Conservation (phyloP, 805 yeast genomes). For the Middelhovenomyces tepae region DNA sequence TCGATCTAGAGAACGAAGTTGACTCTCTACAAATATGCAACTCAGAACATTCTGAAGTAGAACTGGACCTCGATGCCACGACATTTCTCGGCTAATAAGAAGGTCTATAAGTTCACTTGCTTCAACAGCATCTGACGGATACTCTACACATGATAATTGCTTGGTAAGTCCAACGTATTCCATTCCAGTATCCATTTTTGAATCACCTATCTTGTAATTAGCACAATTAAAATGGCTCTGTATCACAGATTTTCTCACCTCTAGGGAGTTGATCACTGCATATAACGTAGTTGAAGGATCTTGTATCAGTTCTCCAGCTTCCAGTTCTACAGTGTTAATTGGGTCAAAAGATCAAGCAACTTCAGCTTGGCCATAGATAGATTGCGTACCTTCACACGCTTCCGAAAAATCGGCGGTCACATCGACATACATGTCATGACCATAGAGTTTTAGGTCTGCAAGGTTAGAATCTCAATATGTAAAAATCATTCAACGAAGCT, state of each 20-base stretch:
- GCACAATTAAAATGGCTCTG: not conserved
- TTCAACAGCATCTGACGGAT: slow-evolving; percentile 30
- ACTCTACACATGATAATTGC: slow-evolving; percentile 39
- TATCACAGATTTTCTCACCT: slow-evolving; percentile 30
- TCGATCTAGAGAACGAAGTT: too few species aligned
- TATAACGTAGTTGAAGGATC: slow-evolving; percentile 54
- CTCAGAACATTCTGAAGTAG: slow-evolving; percentile 71
- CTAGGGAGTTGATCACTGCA: slow-evolving; percentile 85
- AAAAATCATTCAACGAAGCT: too few species aligned
- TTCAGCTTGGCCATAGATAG: slow-evolving; percentile 14
- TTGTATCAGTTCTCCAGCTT: slow-evolving; percentile 51
- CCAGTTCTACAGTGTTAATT: slow-evolving; percentile 20
- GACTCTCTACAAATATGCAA: slow-evolving; percentile 68
- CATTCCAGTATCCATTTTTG: slow-evolving; percentile 68
- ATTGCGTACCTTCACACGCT: too few species aligned
- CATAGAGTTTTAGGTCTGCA: slow-evolving; percentile 20
- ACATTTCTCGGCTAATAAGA: slow-evolving; percentile 44
- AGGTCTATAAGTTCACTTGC: slow-evolving; percentile 46
- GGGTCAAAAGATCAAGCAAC: slow-evolving; percentile 1
- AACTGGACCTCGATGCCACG: slow-evolving; percentile 73
- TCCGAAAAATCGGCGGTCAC: slow-evolving; percentile 19
- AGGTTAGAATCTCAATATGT: too few species aligned
- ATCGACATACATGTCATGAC: slow-evolving; percentile 23
- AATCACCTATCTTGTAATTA: slow-evolving; percentile 37
- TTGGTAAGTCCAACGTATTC: slow-evolving; percentile 35